Evolutionary conservation across 805 yeast species (phyloP), one percentile per base, ranked within the genome.

Genomic region (Pichia eremophila): DNA sequence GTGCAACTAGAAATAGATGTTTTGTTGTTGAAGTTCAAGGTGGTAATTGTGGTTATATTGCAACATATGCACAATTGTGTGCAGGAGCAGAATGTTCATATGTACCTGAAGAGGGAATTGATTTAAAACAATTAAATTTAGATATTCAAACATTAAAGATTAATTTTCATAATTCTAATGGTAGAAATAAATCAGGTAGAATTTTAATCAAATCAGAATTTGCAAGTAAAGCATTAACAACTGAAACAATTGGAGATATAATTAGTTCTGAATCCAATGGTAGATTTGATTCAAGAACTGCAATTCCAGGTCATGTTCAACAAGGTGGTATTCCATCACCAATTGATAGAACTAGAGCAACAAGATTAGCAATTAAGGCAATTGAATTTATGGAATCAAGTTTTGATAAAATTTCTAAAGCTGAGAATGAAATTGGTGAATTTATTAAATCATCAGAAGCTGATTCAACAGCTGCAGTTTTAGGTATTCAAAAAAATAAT

Each of bases 11-110:
- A 72, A 77, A 84, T 58, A 73, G 93, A 64, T 84, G 81, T 15
- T 85, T 85, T 59, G 86, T 85, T 35, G 85, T 85, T 51, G 95
- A 85, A 60, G 84, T 81, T 31, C 95, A 85, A 69, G 95, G 95
- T 58, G 95, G 95, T 46, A 79, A 85, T 65, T 81, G 86, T 27
- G 95, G 95, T 44, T 85, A 74, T 61, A 77, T 85, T 56, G 89
- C 93, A 19, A 74, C 86, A 2, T 75, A 72, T 56, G 77, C 82
- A 14, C 83, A 83, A 32, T 66, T 85, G 50, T 79, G 82, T 41
- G 75, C 83, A 32, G 91, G 91, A 55, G 83, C 90, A 2, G 76
- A 77, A 50, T 85, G 83, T 5, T 77, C 86, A 0, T 85, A 85
- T 58, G 83, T 83, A 28, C 95, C 93, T 34, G 95, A 85, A 60